Conservation (phyloP, 2,329 filamentous ascomycete genomes). For the Fonsecaea nubica region DNA sequence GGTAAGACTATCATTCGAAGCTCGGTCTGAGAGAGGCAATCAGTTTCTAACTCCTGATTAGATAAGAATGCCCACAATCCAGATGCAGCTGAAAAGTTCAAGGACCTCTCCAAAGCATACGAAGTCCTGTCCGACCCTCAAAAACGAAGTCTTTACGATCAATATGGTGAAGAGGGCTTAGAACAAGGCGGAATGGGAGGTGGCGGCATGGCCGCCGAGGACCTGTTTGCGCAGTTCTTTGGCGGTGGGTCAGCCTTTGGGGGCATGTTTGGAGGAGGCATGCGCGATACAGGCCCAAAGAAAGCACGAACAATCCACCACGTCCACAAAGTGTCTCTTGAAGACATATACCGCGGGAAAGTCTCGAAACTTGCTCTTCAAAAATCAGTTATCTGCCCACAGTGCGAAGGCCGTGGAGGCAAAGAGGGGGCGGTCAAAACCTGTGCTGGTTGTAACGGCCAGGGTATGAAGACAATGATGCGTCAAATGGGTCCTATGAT, state of each 20-base stretch:
- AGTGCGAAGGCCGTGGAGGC: conserved; percentile 91
- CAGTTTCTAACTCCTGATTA: conserved; percentile 47
- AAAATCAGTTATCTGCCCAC: conserved; percentile 94
- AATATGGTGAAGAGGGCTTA: conserved; percentile 96
- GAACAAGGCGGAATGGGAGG: conserved; percentile 84
- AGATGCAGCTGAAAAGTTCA: conserved; percentile 95
- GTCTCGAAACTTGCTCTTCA: conserved; percentile 96
- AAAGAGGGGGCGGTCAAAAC: conserved; percentile 98
- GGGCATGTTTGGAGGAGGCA: conserved; percentile 78
- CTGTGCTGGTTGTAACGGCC: conserved; percentile 87
- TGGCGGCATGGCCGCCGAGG: conserved; percentile 92
- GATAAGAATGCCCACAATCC: conserved; percentile 98
- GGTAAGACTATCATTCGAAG: conserved; percentile 65
- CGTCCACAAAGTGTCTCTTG: conserved; percentile 96
- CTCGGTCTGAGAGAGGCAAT: neutral
- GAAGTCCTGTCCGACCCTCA: conserved; percentile 91
- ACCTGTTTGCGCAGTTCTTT: conserved; percentile 97
- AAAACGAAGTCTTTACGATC: conserved; percentile 91
- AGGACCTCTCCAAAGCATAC: conserved; percentile 94
- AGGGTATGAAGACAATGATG: conserved; percentile 99
- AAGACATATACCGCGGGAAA: conserved; percentile 98
- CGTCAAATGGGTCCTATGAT: conserved; percentile 99
- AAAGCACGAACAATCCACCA: conserved; percentile 97
- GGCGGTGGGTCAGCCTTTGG: conserved; percentile 74
- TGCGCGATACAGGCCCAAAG: conserved; percentile 80